Evolutionary conservation across 345 rosid genomes (phyloP).

Genomic region (Laguncularia racemosa): DNA sequence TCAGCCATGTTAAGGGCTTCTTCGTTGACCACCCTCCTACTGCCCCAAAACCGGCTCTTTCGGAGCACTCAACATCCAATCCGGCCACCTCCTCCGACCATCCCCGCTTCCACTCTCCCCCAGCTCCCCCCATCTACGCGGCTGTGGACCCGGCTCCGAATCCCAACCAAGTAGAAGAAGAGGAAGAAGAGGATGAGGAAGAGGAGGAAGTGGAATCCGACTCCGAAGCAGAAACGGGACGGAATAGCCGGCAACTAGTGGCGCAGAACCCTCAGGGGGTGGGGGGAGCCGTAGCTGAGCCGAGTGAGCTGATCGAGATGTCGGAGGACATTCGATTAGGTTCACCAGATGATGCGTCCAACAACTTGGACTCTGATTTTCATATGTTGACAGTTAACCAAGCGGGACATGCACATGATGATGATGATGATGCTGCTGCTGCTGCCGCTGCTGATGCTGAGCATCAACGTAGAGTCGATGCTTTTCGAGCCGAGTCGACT

Average conservation of each 20-base stretch:
- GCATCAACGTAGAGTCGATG: conserved; percentile 26
- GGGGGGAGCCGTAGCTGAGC: conserved; percentile 28
- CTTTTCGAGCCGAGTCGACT: conserved; percentile 37
- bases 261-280: conserved; percentile 14
- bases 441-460: conserved; percentile 22
- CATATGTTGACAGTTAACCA: conserved; percentile 27
- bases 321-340: conserved; percentile 76
- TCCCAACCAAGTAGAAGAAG: conserved; percentile 22
- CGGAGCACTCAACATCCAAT: conserved; percentile 72
- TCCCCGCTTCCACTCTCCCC: conserved; percentile 29
- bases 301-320: conserved; percentile 66
- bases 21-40: conserved; percentile 40
- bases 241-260: conserved; percentile 9
- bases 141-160: conserved; percentile 19
- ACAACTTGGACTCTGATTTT: conserved; percentile 53
- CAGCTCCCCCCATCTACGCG: conserved; percentile 22
- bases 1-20: conserved; percentile 51
- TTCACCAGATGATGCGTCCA: conserved; percentile 74
- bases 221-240: conserved; percentile 34
- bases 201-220: conserved; percentile 34
- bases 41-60: conserved; percentile 65
- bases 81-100: conserved; percentile 50
- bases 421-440: no score
- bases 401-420: conserved; percentile 11
- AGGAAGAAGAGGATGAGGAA: conserved; percentile 29